Percentiles rank a stretch among this genome's conserved stretches.
Conservation (phyloP, 164 flowering plant genomes). For the Tinospora cordifolia region DNA sequence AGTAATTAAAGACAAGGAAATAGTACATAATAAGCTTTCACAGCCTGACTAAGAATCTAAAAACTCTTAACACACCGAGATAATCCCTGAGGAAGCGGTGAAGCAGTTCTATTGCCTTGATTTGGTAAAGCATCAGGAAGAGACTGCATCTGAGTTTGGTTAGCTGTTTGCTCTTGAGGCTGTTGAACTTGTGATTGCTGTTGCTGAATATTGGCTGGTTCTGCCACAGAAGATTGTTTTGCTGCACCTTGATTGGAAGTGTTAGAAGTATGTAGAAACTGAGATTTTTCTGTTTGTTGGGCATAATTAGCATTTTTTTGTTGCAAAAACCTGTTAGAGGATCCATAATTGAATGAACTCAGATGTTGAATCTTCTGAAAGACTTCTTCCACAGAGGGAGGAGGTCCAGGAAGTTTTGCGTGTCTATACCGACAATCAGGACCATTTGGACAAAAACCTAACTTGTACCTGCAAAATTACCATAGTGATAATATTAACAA, state of each 20-base stretch:
- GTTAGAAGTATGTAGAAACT: constrained; percentile 41
- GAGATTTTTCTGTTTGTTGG: constrained; percentile 65
- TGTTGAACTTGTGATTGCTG: constrained; percentile 41
- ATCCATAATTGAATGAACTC: constrained; percentile 51
- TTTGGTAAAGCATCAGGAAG: constrained; percentile 46
- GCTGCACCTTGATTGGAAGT: constrained; percentile 38
- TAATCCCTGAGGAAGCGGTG: constrained; percentile 79
- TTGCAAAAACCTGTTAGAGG: constrained; percentile 64
- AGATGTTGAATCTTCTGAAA: constrained; percentile 93
- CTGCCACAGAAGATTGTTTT: constrained; percentile 42
- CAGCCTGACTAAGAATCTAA: constrained; percentile 38
- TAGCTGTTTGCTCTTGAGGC: constrained; percentile 44
- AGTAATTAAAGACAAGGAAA: constrained; percentile 20
- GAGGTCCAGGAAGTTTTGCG: constrained; percentile 93
- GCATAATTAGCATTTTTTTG: constrained; percentile 42
- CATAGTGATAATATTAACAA: constrained; percentile 16
- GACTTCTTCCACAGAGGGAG: constrained; percentile 91
- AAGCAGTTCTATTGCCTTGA: constrained; percentile 56
- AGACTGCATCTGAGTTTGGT: constrained; percentile 53
- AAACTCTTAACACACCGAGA: constrained; percentile 93
- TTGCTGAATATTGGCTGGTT: constrained; percentile 47
- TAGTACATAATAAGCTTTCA: constrained; percentile 34
- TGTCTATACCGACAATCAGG: constrained; percentile 98
- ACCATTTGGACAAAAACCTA: constrained; percentile 99
- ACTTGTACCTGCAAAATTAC: constrained; percentile 69